phyloP scores from a whole-genome alignment of 352 stramenopile genomes.

The Phytophthora meadii region DNA sequence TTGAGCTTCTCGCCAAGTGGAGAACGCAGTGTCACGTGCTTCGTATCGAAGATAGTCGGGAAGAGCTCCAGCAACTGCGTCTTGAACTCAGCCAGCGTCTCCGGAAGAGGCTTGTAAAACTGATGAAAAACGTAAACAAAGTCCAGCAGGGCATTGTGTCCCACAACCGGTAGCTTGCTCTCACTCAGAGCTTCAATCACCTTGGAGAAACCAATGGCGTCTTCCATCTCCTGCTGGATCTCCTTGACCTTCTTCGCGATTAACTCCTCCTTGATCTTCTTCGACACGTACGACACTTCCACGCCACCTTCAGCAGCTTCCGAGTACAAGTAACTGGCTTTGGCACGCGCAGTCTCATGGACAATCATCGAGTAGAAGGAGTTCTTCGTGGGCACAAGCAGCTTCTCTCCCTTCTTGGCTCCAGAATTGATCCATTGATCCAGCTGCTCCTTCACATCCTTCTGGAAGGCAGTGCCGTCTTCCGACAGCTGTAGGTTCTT shows the following conservation, averaged over 20 bases:
- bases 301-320: slow-evolving; percentile 53
- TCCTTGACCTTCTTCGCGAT: slow-evolving; percentile 56
- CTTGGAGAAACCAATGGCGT: slow-evolving; percentile 78
- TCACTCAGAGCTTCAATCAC: slow-evolving; percentile 79
- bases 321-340: slow-evolving; percentile 71
- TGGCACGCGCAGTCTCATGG: slow-evolving; percentile 64
- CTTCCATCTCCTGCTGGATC: slow-evolving; percentile 69
- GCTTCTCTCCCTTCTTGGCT: slow-evolving; percentile 59
- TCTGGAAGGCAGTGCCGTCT: slow-evolving; percentile 52
- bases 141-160: slow-evolving; percentile 86
- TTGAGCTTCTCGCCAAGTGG: slow-evolving; percentile 59
- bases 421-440: slow-evolving; percentile 58
- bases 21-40: slow-evolving; percentile 70
- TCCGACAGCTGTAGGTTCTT: slow-evolving; percentile 63
- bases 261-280: slow-evolving; percentile 71
- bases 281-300: slow-evolving; percentile 66
- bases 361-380: slow-evolving; percentile 82
- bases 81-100: slow-evolving; percentile 78
- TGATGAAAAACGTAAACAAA: slow-evolving; percentile 88
- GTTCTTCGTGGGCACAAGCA: slow-evolving; percentile 64
- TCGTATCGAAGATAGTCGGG: slow-evolving; percentile 83
- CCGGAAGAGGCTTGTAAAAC: slow-evolving; percentile 82
- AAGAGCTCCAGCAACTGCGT: slow-evolving; percentile 71
- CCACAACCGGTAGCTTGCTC: slow-evolving; percentile 79
- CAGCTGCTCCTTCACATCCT: slow-evolving; percentile 53